These are phyloP conservation scores for Pyrenula massariospora DNA, from an alignment of 495 filamentous ascomycete species.

Conservation along the genomic window DNA sequence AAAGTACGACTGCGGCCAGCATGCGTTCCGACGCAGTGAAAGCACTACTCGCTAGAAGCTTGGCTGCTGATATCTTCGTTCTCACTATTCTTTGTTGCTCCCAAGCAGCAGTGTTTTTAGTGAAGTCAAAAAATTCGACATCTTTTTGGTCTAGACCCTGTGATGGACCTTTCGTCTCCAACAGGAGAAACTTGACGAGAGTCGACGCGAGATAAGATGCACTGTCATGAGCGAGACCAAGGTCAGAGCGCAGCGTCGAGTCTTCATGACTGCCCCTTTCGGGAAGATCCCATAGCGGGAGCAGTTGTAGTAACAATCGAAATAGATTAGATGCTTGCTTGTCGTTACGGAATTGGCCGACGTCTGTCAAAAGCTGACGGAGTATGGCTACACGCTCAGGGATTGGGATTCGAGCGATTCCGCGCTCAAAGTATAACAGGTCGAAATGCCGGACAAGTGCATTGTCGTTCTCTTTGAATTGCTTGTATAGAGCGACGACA, in stretches of 20 bases:
- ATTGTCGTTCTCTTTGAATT: constrained; percentile 70
- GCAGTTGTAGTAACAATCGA: constrained; percentile 66
- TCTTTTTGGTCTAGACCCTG: constrained; percentile 63
- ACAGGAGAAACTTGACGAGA: constrained; percentile 70
- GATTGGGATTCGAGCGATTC: constrained; percentile 56
- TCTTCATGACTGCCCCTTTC: constrained; percentile 70
- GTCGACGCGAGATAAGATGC: constrained; percentile 62
- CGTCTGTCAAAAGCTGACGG: constrained; percentile 58
- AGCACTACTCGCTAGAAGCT: constrained; percentile 69
- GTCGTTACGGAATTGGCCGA: constrained; percentile 50
- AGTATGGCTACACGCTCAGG: constrained; percentile 57
- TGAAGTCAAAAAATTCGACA: constrained; percentile 59
- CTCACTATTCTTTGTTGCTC: constrained; percentile 27
- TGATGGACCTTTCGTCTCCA: constrained; percentile 15
- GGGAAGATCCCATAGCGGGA: constrained; percentile 62
- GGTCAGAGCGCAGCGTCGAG: constrained; percentile 43
- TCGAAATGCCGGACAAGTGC: constrained; percentile 80
- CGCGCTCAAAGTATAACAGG: constrained; percentile 78
- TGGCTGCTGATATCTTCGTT: constrained; percentile 55
- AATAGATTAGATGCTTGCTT: constrained; percentile 66
- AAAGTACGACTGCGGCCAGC: constrained; percentile 71
- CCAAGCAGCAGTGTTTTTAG: constrained; percentile 59
- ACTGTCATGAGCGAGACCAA: constrained; percentile 61
- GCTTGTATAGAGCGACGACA: constrained; percentile 68
- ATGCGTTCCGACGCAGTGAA: constrained; percentile 73